Base-by-base conservation (phyloP, 2,329 filamentous ascomycete species). In the Delphinella strobiligena region DNA sequence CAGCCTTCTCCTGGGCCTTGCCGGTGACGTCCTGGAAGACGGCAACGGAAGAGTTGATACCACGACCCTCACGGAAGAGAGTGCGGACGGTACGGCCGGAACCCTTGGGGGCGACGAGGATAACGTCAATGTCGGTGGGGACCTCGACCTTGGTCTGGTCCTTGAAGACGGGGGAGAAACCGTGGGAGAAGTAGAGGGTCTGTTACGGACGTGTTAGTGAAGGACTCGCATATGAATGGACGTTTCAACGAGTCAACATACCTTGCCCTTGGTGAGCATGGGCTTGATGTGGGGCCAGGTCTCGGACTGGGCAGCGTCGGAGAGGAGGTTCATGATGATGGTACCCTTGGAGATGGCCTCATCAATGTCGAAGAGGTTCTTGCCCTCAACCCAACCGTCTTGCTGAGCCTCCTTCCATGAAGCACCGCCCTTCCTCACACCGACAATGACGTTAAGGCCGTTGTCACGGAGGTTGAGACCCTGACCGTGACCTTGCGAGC, bases 151-250 rank as follows among this genome's bases (percentile, higher is more conserved):
- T 93, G 77, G 91, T 98, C 63, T 91, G 80, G 66, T 94, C 82
- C 77, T 95, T 95, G 85, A 98, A 98, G 69, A 98, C 88, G 63
- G 91, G 91, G 49, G 91, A 96, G 84, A 98, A 98, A 61, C 91
- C 91, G 79, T 98, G 91, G 55, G 91, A 96, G 79, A 98, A 98
- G 82, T 98, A 98, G 55, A 98, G 85, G 46, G 91, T 98, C 89
- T 91, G 50, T 3, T n/a, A n/a, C n/a, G n/a, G n/a, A n/a, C n/a
- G n/a, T n/a, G n/a, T n/a, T n/a, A n/a, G n/a, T n/a, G n/a, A n/a
- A n/a, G n/a, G n/a, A n/a, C n/a, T n/a, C n/a, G n/a, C n/a, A n/a
- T n/a, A n/a, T n/a, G n/a, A n/a, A n/a, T n/a, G n/a, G n/a, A n/a
- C n/a, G n/a, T n/a, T n/a, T n/a, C n/a, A n/a, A n/a, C n/a, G n/a